These are phyloP conservation scores for Salix viminalis DNA, from an alignment of 345 rosid genomes.

Conservation along the genomic window DNA sequence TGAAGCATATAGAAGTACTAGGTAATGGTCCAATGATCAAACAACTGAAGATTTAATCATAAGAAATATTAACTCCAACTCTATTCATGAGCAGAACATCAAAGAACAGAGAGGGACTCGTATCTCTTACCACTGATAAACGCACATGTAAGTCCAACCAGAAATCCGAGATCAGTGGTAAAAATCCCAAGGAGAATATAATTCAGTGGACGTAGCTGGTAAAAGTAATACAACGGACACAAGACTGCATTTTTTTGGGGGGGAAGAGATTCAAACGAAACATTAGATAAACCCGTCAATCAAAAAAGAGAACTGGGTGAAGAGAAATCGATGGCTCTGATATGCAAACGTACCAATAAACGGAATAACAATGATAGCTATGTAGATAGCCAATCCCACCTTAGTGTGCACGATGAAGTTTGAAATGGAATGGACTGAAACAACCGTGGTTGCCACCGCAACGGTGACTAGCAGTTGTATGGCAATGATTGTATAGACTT, in stretches of 20 bases:
- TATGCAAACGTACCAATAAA: not conserved
- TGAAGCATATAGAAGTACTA: not conserved
- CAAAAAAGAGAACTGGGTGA: not conserved
- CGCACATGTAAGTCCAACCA: constrained; percentile 1
- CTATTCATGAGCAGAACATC: not conserved
- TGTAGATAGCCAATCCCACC: constrained; percentile 1
- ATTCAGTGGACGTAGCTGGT: constrained; percentile 3
- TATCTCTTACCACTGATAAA: constrained; percentile 2
- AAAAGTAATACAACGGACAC: not conserved
- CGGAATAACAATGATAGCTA: not conserved
- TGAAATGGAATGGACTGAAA: not conserved
- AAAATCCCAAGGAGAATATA: not conserved
- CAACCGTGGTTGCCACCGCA: constrained; percentile 4
- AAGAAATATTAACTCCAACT: not conserved
- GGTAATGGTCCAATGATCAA: not conserved
- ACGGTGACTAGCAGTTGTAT: constrained; percentile 3
- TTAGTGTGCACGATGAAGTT: not conserved
- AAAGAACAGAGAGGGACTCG: not conserved
- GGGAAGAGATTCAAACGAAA: not conserved
- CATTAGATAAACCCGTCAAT: not conserved
- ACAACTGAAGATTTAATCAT: not conserved
- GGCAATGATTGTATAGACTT: not conserved
- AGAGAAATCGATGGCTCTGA: too few relatives aligned
- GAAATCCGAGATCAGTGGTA: not conserved
- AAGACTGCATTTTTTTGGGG: not conserved